These are phyloP conservation scores for Chlamydomonas asymmetrica DNA, from an alignment of 139 green algal species.

Conservation along the genomic window DNA sequence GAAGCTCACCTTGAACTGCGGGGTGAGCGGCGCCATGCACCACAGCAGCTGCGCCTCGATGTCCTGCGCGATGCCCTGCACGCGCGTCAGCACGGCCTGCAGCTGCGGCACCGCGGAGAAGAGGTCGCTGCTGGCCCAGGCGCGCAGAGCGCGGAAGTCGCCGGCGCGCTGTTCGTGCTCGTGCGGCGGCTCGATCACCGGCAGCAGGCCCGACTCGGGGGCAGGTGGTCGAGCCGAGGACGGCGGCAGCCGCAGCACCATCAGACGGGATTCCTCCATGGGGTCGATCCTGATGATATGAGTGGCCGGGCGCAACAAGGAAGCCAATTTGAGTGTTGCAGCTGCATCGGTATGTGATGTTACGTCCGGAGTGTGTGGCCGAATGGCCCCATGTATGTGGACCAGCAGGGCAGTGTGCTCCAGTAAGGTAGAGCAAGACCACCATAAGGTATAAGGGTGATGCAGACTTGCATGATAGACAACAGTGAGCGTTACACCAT, in stretches of 20 bases:
- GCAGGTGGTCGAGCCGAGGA: neutral
- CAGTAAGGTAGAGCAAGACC: too few relatives aligned
- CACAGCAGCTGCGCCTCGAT: constrained; percentile 43
- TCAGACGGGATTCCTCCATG: constrained; percentile 33
- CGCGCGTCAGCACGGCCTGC: constrained; percentile 19
- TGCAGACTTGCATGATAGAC: too few relatives aligned
- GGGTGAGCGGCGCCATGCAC: constrained; percentile 27
- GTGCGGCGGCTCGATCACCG: constrained; percentile 15
- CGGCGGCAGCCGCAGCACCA: constrained; percentile 38
- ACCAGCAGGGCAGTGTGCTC: too few relatives aligned
- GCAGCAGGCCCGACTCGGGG: constrained; percentile 23
- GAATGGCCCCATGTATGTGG: too few relatives aligned
- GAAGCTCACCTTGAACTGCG: constrained; percentile 29
- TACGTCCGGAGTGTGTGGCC: too few relatives aligned
- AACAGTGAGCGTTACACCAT: too few relatives aligned
- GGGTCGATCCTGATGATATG: too few relatives aligned
- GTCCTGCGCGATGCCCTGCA: constrained; percentile 27
- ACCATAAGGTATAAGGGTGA: too few relatives aligned
- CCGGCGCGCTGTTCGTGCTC: neutral
- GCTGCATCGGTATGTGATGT: too few relatives aligned
- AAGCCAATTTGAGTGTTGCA: too few relatives aligned
- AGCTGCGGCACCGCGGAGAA: constrained; percentile 30
- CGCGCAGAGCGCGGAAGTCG: constrained; percentile 22
- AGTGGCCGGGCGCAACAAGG: too few relatives aligned
- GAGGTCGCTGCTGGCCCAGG: constrained; percentile 30